Percentiles rank a stretch among this genome's conserved stretches.
Conservation (phyloP, 306 rosid species). For the Phaseolus lunatus region DNA sequence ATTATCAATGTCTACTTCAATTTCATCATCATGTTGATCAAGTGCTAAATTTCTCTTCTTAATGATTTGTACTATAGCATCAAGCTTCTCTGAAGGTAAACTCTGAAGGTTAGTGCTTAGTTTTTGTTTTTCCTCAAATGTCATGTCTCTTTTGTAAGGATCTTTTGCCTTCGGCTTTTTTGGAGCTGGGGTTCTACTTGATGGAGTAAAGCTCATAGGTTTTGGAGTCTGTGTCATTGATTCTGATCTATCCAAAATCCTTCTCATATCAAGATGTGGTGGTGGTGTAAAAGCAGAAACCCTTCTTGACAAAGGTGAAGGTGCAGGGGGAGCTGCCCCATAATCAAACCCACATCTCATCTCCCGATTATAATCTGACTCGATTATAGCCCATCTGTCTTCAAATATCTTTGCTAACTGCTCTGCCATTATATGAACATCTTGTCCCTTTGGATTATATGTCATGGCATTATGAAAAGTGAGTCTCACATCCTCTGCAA, state of each 20-base stretch:
- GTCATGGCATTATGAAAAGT: conserved; percentile 89
- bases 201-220: conserved; percentile 69
- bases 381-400: conserved; percentile 91
- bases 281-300: conserved; percentile 65
- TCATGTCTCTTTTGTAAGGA: conserved; percentile 92
- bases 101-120: conserved; percentile 83
- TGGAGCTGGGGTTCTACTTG: conserved; percentile 81
- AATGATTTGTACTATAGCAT: conserved; percentile 81
- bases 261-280: conserved; percentile 80
- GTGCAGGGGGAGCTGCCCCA: conserved; percentile 61
- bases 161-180: conserved; percentile 98
- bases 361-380: conserved; percentile 85
- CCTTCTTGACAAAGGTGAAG: conserved; percentile 76
- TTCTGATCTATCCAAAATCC: conserved; percentile 79
- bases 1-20: conserved; percentile 94
- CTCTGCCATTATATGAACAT: conserved; percentile 97
- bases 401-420: conserved; percentile 74
- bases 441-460: conserved; percentile 91
- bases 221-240: conserved; percentile 60
- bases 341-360: conserved; percentile 66
- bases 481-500: conserved; percentile 98
- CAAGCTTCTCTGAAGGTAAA: conserved; percentile 86
- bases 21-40: conserved; percentile 83
- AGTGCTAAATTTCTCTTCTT: conserved; percentile 78
- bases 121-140: conserved; percentile 87